A percentile compares a stretch with the other conserved stretches of the same genome.
These are phyloP conservation scores for Thinopyrum elongatum DNA, from an alignment of 176 grass and related monocot genomes.

Conservation along the genomic window DNA sequence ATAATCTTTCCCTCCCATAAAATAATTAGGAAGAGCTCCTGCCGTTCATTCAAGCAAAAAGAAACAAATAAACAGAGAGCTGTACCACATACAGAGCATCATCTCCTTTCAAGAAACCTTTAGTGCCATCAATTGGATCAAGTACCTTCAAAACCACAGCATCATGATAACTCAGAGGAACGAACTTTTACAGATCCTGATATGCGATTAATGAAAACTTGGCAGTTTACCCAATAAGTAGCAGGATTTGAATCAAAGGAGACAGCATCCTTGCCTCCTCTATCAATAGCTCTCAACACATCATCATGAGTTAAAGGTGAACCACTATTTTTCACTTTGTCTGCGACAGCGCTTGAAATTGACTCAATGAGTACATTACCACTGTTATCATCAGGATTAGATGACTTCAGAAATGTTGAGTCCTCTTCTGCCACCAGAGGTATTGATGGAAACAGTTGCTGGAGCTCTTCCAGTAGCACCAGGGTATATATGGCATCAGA, in stretches of 20 bases:
- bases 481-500: conserved; percentile 35
- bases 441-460: conserved; percentile 79
- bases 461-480: conserved; percentile 56
- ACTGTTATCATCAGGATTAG: conserved; percentile 30
- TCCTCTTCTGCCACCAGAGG: conserved; percentile 93
- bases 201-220: not conserved
- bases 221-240: conserved; percentile 71
- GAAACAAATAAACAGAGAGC: not conserved
- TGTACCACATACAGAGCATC: conserved; percentile 94
- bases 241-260: conserved; percentile 76
- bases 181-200: conserved; percentile 19
- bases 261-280: conserved; percentile 76
- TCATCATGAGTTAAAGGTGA: conserved; percentile 56
- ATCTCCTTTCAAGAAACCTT: conserved; percentile 78
- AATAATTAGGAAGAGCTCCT: not conserved
- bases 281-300: conserved; percentile 89
- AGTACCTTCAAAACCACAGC: conserved; percentile 63
- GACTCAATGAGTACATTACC: conserved; percentile 56
- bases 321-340: conserved; percentile 44
- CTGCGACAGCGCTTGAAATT: conserved; percentile 56
- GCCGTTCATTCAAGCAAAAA: not conserved
- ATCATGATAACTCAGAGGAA: not conserved
- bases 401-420: conserved; percentile 55
- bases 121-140: conserved; percentile 97
- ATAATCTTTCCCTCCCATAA: not conserved